Evolutionary conservation across 805 yeast species (phyloP), one percentile per base, ranked within the genome.

Genomic region (Metschnikowia cerradonensis): DNA sequence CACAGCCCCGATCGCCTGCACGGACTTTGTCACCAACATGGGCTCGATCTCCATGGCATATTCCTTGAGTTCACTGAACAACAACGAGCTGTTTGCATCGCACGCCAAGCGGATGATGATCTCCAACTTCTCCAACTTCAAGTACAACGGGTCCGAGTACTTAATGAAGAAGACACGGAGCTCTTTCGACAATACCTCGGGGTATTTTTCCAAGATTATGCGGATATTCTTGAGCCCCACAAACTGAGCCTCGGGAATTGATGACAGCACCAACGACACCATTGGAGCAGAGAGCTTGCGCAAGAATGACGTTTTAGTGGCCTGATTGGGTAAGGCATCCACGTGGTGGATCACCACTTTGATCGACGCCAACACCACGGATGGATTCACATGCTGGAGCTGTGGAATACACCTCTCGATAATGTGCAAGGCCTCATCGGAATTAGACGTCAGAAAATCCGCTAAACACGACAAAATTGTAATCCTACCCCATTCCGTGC

Each of bases 401-500:
- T 94, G 98, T 13, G 99, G 98, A 8, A 88, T 80, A 8, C 90
- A 90, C 55, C 96, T 78, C 61, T 92, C 97, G 54, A 92, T 80
- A 49, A 92, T 88, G 62, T 88, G 90, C 53, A 79, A 82, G 2
- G 96, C 90, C 64, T 91, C 96, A 14, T 77, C 72, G 2, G 72
- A 65, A 42, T 76, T 80, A 1, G 64, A 60, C 0, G 95, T 76
- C 4, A 73, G 64, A 65, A 85, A 92, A 42, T 86, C 91, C 6
- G 90, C 78, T 56, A 94, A 71, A 1, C 96, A 90, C 1, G 88
- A 81, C 52, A 94, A 75, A 41, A 94, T 88, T 1, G 97, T 82
- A 57, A 94, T 87, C 62, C 99, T 80, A 10, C 99, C 99, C 99
- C 99, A 94, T 71, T 94, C 99, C 0, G 98, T 91, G 71, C 98